Percentiles rank a stretch among this genome's conserved stretches.
phyloP scores from a whole-genome alignment of 1,139 yeast genomes.

The Debaryomyces fabryi region DNA sequence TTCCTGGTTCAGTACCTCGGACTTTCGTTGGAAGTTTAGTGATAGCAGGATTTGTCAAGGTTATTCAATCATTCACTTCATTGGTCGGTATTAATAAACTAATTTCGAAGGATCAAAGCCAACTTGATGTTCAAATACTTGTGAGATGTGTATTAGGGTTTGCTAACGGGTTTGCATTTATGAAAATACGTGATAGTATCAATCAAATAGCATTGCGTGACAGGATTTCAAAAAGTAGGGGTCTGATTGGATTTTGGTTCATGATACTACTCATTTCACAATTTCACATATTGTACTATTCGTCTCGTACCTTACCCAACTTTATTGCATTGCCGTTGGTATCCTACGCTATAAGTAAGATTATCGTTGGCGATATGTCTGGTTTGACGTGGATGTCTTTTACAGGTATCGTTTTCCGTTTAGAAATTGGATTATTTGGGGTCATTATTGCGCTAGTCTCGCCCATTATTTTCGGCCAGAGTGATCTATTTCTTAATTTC shows the following conservation, averaged over 20 bases:
- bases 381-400: constrained; percentile 66
- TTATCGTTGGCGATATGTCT: constrained; percentile 52
- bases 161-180: constrained; percentile 40
- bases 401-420: constrained; percentile 68
- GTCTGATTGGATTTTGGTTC: constrained; percentile 57
- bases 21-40: constrained; percentile 77
- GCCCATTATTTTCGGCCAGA: constrained; percentile 44
- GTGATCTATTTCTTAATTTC: constrained; percentile 38
- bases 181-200: constrained; percentile 29
- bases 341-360: constrained; percentile 53
- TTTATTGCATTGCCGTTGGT: constrained; percentile 81
- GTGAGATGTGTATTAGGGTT: constrained; percentile 59
- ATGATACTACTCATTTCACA: constrained; percentile 61
- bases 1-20: constrained; percentile 91
- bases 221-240: constrained; percentile 19
- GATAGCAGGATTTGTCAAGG: constrained; percentile 44
- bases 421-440: constrained; percentile 70
- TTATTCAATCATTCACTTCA: constrained; percentile 27
- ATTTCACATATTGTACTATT: constrained; percentile 78
- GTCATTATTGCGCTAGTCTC: constrained; percentile 48
- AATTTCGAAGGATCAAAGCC: constrained; percentile 27
- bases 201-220: constrained; percentile 29
- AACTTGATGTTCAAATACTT: constrained; percentile 48
- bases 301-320: constrained; percentile 84
- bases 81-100: constrained; percentile 25